These are phyloP conservation scores for Penicillium taxi DNA, from an alignment of 495 filamentous ascomycete genomes.

Conservation along the genomic window DNA sequence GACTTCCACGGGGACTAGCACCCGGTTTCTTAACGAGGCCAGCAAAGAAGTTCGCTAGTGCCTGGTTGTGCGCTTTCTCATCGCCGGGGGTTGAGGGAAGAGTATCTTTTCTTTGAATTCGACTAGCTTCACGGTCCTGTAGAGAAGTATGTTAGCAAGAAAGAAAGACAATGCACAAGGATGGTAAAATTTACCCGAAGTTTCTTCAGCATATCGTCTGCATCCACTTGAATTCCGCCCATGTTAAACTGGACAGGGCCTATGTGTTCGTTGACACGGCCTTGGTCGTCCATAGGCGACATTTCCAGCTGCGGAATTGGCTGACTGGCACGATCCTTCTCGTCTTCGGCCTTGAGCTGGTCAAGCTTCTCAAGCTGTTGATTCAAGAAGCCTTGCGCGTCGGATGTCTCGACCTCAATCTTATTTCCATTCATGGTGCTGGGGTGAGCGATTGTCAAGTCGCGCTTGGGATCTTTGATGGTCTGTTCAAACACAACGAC, in stretches of 20 bases:
- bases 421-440: conserved; percentile 38
- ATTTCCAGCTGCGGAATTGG: conserved; percentile 37
- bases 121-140: conserved; percentile 50
- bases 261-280: conserved; percentile 76
- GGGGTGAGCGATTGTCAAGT: conserved; percentile 43
- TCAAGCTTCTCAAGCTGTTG: conserved; percentile 69
- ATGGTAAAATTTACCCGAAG: conserved; percentile 56
- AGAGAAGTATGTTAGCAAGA: conserved; percentile 5
- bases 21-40: conserved; percentile 54
- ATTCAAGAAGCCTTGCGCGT: conserved; percentile 71
- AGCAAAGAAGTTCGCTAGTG: conserved; percentile 59
- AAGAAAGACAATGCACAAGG: not conserved
- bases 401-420: conserved; percentile 61
- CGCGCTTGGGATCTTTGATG: conserved; percentile 62
- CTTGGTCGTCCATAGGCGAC: conserved; percentile 42
- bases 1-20: conserved; percentile 36
- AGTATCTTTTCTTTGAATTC: conserved; percentile 38
- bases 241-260: conserved; percentile 96
- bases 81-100: conserved; percentile 33
- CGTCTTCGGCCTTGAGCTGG: conserved; percentile 55
- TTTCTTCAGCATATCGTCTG: conserved; percentile 87
- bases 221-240: conserved; percentile 93
- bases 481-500: conserved; percentile 71
- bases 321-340: conserved; percentile 41
- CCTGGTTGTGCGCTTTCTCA: conserved; percentile 58